A percentile compares a stretch with the other conserved stretches of the same genome.
Evolutionary conservation across 768 basidiomycete genomes (phyloP).

Genomic region (Chiua virens): DNA sequence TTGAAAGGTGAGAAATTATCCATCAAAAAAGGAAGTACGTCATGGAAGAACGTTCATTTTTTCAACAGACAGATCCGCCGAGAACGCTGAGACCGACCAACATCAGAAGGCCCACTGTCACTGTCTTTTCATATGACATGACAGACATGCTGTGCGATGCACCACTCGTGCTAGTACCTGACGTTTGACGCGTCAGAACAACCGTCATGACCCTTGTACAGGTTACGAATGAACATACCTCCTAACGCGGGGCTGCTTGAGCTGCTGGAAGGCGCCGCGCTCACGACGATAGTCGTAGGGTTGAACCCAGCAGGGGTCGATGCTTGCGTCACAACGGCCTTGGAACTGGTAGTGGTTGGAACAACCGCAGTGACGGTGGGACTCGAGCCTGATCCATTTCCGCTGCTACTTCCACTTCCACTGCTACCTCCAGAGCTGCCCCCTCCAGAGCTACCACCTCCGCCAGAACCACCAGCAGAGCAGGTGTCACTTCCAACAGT

Average conservation of each 20-base stretch:
- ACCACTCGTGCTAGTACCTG: neutral
- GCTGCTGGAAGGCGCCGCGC: neutral
- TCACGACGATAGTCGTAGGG: neutral
- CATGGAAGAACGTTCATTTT: too few species aligned
- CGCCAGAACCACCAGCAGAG: neutral
- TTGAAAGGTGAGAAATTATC: too few species aligned
- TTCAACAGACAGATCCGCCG: neutral
- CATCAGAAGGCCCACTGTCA: slow-evolving; percentile 3
- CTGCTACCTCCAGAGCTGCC: slow-evolving; percentile 2
- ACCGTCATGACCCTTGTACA: neutral
- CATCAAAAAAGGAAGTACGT: too few species aligned
- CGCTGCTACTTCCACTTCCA: neutral
- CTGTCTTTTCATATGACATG: neutral
- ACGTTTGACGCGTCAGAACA: neutral
- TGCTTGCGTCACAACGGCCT: neutral
- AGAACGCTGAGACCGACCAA: slow-evolving; percentile 5
- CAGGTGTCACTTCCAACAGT: slow-evolving; percentile 5
- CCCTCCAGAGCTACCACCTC: slow-evolving; percentile 2
- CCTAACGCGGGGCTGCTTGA: neutral
- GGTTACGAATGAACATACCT: slow-evolving; percentile 1
- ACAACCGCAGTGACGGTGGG: neutral
- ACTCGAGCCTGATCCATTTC: neutral
- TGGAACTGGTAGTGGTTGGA: neutral
- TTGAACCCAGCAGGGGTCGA: neutral
- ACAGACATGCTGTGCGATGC: slow-evolving; percentile 9